Conservation (phyloP, 768 basidiomycete genomes). For the Rhodotorula kratochvilovae region DNA sequence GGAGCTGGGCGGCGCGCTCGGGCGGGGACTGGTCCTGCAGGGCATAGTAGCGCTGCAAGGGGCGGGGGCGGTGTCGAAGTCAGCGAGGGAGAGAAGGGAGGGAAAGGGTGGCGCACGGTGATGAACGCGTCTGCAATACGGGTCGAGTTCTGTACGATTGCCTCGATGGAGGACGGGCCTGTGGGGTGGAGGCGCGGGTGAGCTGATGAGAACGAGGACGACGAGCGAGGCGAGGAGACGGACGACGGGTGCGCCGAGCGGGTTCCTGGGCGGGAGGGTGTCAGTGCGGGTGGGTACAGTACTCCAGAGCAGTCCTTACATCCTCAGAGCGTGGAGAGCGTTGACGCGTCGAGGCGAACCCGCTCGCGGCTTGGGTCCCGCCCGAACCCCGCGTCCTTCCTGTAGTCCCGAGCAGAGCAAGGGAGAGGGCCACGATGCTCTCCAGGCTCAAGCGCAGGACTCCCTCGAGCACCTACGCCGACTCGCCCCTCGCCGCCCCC, state of each 20-base stretch:
- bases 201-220: not conserved
- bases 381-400: too few relatives aligned
- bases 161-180: constrained; percentile 7
- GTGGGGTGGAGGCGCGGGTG: not conserved
- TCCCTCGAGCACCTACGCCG: not conserved
- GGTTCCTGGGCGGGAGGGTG: not conserved
- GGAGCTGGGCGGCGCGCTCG: constrained; percentile 1
- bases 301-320: rapidly evolving
- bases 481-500: not conserved
- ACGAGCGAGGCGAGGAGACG: not conserved
- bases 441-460: constrained; percentile 10
- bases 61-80: too few relatives aligned
- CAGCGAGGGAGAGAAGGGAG: too few relatives aligned
- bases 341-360: too few relatives aligned
- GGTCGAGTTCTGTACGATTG: constrained; percentile 19
- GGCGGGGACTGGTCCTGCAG: constrained; percentile 4
- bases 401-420: too few relatives aligned
- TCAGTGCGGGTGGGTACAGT: not conserved
- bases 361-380: too few relatives aligned
- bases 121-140: not conserved
- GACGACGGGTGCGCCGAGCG: not conserved
- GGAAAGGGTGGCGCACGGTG: too few relatives aligned
- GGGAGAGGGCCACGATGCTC: too few relatives aligned
- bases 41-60: constrained; percentile 34
- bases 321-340: too few relatives aligned